A percentile compares a stretch with the other conserved stretches of the same genome.
These are phyloP conservation scores for Colletotrichum liaoningense DNA, from an alignment of 2,329 filamentous ascomycete species.

Conservation along the genomic window DNA sequence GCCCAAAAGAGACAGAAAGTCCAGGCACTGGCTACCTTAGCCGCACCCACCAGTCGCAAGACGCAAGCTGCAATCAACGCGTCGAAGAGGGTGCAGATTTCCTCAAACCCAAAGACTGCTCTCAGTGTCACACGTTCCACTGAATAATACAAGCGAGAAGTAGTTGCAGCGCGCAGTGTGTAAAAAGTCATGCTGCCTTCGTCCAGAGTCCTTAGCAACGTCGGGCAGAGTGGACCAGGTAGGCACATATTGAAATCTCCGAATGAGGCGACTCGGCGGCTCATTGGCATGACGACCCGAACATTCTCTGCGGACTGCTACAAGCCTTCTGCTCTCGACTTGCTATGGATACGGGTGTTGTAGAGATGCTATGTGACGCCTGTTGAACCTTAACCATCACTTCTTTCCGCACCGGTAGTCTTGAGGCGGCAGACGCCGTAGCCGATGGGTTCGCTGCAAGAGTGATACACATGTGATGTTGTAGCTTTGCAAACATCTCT, in stretches of 20 bases:
- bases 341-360: neutral
- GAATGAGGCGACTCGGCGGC: neutral
- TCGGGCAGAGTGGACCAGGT: too few relatives aligned
- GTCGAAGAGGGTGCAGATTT: neutral
- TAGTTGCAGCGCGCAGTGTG: neutral
- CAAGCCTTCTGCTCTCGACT: neutral
- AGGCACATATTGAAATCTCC: neutral
- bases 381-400: too few relatives aligned
- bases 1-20: neutral
- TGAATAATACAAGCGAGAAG: neutral
- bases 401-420: too few relatives aligned
- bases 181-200: neutral
- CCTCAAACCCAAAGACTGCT: neutral
- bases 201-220: too few relatives aligned
- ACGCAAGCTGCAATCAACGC: neutral
- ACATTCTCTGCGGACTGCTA: neutral
- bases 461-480: too few relatives aligned
- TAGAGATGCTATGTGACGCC: neutral
- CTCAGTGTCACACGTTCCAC: neutral
- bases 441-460: too few relatives aligned
- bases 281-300: neutral
- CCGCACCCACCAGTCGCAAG: too few relatives aligned
- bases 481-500: too few relatives aligned
- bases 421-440: too few relatives aligned
- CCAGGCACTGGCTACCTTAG: too few relatives aligned